Percentiles rank a stretch among this genome's conserved stretches.
phyloP scores from a whole-genome alignment of 352 stramenopile species.

The Pythium volutum region DNA sequence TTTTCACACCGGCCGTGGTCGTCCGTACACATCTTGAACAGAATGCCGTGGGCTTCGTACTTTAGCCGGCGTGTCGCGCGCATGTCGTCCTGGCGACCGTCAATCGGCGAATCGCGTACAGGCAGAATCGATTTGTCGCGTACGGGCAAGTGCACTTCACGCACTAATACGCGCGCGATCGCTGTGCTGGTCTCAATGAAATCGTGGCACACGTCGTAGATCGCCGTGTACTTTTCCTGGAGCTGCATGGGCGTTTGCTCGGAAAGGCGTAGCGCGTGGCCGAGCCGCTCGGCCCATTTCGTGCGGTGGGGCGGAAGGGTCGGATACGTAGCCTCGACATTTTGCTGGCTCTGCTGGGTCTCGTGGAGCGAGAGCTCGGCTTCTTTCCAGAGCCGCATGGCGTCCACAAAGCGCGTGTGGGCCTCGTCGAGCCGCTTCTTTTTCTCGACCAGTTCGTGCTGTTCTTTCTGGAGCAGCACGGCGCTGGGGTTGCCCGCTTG shows the following conservation, averaged over 20 bases:
- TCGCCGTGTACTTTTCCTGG: slow-evolving; percentile 81
- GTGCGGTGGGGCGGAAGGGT: slow-evolving; percentile 47
- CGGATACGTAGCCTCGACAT: slow-evolving; percentile 38
- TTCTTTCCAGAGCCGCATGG: slow-evolving; percentile 73
- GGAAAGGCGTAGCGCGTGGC: slow-evolving; percentile 41
- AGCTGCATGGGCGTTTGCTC: slow-evolving; percentile 42
- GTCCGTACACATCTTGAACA: slow-evolving; percentile 88
- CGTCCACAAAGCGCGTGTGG: slow-evolving; percentile 52
- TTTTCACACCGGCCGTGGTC: slow-evolving; percentile 91
- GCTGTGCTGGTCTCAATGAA: slow-evolving; percentile 79
- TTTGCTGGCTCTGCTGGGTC: slow-evolving; percentile 49
- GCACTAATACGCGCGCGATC: slow-evolving; percentile 72
- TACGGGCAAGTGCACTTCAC: slow-evolving; percentile 75
- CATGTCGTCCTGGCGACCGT: slow-evolving; percentile 71
- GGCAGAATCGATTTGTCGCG: slow-evolving; percentile 81
- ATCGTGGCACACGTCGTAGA: slow-evolving; percentile 84
- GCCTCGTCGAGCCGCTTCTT: slow-evolving; percentile 54
- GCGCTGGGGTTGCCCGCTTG: slow-evolving; percentile 32
- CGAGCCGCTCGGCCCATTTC: slow-evolving; percentile 61
- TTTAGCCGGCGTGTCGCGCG: slow-evolving; percentile 51
- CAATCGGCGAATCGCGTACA: slow-evolving; percentile 39
- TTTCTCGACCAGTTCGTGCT: slow-evolving; percentile 41
- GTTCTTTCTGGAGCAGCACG: slow-evolving; percentile 54
- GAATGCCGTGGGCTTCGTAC: slow-evolving; percentile 86
- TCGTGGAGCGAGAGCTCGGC: slow-evolving; percentile 59